Evolutionary conservation across 768 basidiomycete genomes (phyloP), one percentile per base, ranked within the genome.

Genomic region (Trametes cinnabarina): DNA sequence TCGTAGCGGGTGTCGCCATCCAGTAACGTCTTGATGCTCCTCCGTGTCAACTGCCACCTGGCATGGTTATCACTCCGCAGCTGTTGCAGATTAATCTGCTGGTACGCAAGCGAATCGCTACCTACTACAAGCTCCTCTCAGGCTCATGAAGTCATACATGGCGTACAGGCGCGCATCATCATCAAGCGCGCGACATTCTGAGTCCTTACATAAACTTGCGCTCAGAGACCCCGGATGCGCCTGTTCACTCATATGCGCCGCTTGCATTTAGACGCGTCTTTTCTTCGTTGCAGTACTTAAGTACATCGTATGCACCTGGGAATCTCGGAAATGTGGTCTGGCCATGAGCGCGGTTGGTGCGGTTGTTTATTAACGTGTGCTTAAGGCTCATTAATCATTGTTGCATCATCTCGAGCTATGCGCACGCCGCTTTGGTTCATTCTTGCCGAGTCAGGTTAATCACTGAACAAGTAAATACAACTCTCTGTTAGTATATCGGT

Each of bases 181-280:
- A 22, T 22, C 14, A 12, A 32, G 43, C 42, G 19, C 28, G 52
- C 19, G 48, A 22, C 52, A 42, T 17, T 23, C 32, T 8, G 37
- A 15, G 9, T 14, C 15, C 9, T 11, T 39, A 47, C 44, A 9
- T 55, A 55, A 55, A 22, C 53, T n/a, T n/a, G n/a, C n/a, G n/a
- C n/a, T n/a, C n/a, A n/a, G 47, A 55, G 44, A 55, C 53, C 53
- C 53, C 53, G 53, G 53, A 44, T 20, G 44, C 53, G 44, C 53
- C 3, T 23, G 3, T 47, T 26, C n/a, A 32, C 23, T 37, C 10
- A 25, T 23, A 2, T 34, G 6, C 28, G 19, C 11, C 41, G 42
- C 46, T n/a, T 51, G 23, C 35, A 51, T n/a, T n/a, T n/a, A n/a
- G n/a, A n/a, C n/a, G n/a, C n/a, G n/a, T n/a, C n/a, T n/a, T n/a